Conservation (phyloP, 2,329 filamentous ascomycete species). For the Colletotrichum sp. region DNA sequence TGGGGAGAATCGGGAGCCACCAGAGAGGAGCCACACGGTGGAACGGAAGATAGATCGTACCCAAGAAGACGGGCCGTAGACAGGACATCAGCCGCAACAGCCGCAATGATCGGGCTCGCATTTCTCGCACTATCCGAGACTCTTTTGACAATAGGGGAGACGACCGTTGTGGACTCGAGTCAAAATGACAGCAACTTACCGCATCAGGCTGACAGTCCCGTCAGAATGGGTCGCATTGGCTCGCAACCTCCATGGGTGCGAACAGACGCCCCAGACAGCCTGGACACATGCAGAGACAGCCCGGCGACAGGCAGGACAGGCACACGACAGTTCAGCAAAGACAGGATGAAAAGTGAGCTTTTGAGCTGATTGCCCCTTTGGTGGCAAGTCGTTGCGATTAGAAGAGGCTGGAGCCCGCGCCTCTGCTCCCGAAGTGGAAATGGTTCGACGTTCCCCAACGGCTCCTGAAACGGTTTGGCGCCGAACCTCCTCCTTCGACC, state of each 20-base stretch:
- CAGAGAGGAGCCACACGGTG: background rate
- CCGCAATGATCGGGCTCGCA: background rate
- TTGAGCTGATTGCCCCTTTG: background rate
- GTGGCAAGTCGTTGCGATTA: background rate
- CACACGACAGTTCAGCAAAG: background rate
- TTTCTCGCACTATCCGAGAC: background rate
- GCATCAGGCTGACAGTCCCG: background rate
- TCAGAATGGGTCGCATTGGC: background rate
- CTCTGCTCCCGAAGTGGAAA: background rate
- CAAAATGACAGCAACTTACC: background rate
- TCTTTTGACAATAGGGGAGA: background rate
- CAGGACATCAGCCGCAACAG: background rate
- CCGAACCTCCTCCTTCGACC: background rate
- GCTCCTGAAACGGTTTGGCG: conserved; percentile 6
- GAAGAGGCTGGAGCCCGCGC: background rate
- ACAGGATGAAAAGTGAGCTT: background rate
- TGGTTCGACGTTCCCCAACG: background rate
- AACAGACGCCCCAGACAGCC: conserved; percentile 6
- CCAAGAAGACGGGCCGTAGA: background rate
- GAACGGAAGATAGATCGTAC: background rate
- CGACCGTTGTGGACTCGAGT: background rate
- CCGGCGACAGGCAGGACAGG: background rate
- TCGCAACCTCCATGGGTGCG: background rate
- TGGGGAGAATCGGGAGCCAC: background rate
- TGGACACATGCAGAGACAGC: background rate